These are phyloP conservation scores for Yamadazyma phyllophila DNA, from an alignment of 805 yeast genomes.

Conservation along the genomic window DNA sequence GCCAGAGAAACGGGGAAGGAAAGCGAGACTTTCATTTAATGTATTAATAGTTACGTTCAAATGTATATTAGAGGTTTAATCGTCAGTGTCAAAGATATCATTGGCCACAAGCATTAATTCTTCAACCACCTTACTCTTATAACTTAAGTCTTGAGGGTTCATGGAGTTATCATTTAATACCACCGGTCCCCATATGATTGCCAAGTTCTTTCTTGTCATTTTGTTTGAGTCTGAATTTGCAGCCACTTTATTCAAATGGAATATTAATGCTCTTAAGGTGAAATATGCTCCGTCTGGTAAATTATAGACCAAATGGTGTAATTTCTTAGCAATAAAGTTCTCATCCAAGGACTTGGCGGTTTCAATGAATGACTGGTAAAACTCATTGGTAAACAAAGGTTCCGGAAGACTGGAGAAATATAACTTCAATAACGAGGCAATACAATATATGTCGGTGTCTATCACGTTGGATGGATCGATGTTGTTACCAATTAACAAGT, in stretches of 20 bases:
- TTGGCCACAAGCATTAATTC: slow-evolving; percentile 80
- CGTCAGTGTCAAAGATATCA: slow-evolving; percentile 59
- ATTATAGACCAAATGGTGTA: slow-evolving; percentile 85
- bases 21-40: background rate
- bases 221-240: slow-evolving; percentile 62
- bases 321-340: slow-evolving; percentile 58
- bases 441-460: slow-evolving; percentile 80
- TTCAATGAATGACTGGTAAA: slow-evolving; percentile 59
- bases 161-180: slow-evolving; percentile 64
- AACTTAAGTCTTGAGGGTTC: slow-evolving; percentile 70
- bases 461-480: slow-evolving; percentile 46
- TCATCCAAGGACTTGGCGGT: slow-evolving; percentile 56
- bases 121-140: slow-evolving; percentile 76
- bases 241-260: slow-evolving; percentile 79
- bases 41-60: background rate
- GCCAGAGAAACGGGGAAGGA: background rate
- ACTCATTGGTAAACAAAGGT: slow-evolving; percentile 70
- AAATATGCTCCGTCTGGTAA: slow-evolving; percentile 95
- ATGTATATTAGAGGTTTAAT: slow-evolving; percentile 10
- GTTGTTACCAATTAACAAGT: slow-evolving; percentile 40
- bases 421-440: slow-evolving; percentile 82
- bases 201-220: slow-evolving; percentile 78
- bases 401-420: slow-evolving; percentile 86
- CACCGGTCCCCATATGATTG: slow-evolving; percentile 95
- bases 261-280: slow-evolving; percentile 77